Conservation (phyloP, 192 early-diverging fungal species). For the Rhizoclosmatium sp. region DNA sequence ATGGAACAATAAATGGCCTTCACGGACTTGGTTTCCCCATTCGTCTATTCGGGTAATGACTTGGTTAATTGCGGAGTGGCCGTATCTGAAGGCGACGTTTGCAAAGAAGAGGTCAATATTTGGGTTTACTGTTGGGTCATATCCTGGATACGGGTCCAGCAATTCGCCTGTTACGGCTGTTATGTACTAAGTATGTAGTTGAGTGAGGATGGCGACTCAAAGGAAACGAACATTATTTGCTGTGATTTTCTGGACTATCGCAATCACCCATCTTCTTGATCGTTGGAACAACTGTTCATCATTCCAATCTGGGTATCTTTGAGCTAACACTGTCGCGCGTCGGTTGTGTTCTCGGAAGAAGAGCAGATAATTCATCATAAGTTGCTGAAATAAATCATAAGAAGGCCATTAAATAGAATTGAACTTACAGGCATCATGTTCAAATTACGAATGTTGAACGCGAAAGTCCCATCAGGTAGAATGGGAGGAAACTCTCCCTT, state of each 20-base stretch:
- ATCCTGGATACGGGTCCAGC: conserved; percentile 44
- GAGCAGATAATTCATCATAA: conserved; percentile 23
- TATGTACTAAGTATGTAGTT: conserved; percentile 35
- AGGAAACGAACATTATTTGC: conserved; percentile 33
- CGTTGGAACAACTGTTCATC: conserved; percentile 49
- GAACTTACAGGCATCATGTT: conserved; percentile 39
- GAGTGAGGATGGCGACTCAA: not conserved
- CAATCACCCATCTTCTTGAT: conserved; percentile 55
- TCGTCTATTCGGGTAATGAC: conserved; percentile 37
- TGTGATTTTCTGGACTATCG: conserved; percentile 51
- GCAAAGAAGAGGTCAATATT: conserved; percentile 46
- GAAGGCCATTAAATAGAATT: not conserved
- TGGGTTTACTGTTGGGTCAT: conserved; percentile 42
- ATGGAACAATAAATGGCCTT: conserved; percentile 11
- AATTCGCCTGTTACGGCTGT: conserved; percentile 41
- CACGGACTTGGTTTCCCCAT: conserved; percentile 30
- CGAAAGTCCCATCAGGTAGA: conserved; percentile 11
- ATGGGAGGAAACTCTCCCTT: conserved; percentile 31
- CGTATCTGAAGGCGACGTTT: conserved; percentile 50
- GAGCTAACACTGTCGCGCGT: conserved; percentile 39
- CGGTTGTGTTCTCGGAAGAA: conserved; percentile 54
- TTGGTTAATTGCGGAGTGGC: conserved; percentile 39
- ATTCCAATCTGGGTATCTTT: conserved; percentile 42
- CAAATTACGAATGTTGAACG: conserved; percentile 16
- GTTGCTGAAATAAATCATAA: conserved; percentile 6